These are phyloP conservation scores for Glebionis coronaria DNA, from an alignment of 129 eudicot species.

Conservation along the genomic window DNA sequence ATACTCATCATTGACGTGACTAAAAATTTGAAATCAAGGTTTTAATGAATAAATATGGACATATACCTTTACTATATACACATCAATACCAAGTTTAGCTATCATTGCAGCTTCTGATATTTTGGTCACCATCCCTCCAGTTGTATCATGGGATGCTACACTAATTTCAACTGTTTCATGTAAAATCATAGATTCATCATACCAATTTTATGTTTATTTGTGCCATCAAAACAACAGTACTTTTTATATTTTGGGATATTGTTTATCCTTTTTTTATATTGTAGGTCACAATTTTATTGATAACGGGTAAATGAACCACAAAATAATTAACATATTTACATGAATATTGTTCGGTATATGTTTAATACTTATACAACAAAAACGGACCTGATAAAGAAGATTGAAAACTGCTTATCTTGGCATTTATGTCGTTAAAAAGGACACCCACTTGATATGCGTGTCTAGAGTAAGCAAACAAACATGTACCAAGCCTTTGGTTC, in stretches of 20 bases:
- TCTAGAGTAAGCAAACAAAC: no score
- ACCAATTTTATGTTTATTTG: no score
- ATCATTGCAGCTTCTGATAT: slow-evolving; percentile 94
- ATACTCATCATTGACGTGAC: slow-evolving; percentile 1
- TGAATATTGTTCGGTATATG: no score
- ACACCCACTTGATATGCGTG: no score
- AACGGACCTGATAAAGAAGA: no score
- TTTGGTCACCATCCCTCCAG: slow-evolving; percentile 95
- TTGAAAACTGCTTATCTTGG: no score
- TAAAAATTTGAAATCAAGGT: not conserved
- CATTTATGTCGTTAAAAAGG: no score
- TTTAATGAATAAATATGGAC: not conserved
- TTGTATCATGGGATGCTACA: slow-evolving; percentile 96
- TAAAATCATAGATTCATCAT: slow-evolving; percentile 5
- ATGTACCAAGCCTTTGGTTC: no score
- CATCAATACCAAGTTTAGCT: slow-evolving; percentile 89
- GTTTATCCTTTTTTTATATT: not conserved
- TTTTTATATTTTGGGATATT: not conserved
- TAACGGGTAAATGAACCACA: no score
- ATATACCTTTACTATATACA: slow-evolving; percentile 74
- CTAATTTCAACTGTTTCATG: slow-evolving; percentile 67
- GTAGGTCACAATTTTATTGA: not conserved
- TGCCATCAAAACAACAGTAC: not conserved
- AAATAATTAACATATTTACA: no score
- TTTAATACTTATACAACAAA: no score